Base-by-base conservation (phyloP, 768 basidiomycete species). In the Mycena rosella region DNA sequence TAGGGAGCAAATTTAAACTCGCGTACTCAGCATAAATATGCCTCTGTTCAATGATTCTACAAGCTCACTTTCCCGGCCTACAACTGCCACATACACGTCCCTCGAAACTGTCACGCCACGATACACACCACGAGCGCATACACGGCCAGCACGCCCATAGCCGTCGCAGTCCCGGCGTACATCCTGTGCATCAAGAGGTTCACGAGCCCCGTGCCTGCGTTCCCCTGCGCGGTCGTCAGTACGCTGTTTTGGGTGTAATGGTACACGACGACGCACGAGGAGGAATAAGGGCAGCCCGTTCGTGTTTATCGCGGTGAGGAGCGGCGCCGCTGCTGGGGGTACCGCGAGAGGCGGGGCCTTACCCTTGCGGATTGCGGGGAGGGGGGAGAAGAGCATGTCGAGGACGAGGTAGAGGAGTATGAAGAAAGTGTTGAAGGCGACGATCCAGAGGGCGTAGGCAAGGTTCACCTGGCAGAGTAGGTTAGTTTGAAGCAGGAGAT, bases 361-460 rank as follows among this genome's bases (percentile, higher is more conserved):
- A 65, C 42, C 77, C 77, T 75, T 83, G 11, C 81, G 81, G 4
- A 72, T 73, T 20, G 79, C 78, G 0, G 83, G 83, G 15, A 82
- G 77, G 3, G 89, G 86, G 76, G 87, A 91, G 78, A 95, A 92
- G 45, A 79, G 72, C 60, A 92, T 84, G 72, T 98, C 94, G 47
- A 98, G 79, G 26, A 90, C 68, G 45, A 96, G 83, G 80, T 98
- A 97, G 15, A 87, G 89, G 7, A 96, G 84, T 17, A 98, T 80
- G 81, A 96, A 96, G 3, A 90, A 86, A 0, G 91, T 90, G 76
- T 98, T 99, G 88, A 88, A 97, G 13, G 94, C 96, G 1, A 88
- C 86, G 10, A 93, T 86, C 96, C 96, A 98, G 20, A 96, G 78
- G 38, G 96, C 89, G 78, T 99, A 99, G 5, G 93, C 86, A 30